Conservation (phyloP, 140 eudicot genomes). For the Anethum foeniculum region DNA sequence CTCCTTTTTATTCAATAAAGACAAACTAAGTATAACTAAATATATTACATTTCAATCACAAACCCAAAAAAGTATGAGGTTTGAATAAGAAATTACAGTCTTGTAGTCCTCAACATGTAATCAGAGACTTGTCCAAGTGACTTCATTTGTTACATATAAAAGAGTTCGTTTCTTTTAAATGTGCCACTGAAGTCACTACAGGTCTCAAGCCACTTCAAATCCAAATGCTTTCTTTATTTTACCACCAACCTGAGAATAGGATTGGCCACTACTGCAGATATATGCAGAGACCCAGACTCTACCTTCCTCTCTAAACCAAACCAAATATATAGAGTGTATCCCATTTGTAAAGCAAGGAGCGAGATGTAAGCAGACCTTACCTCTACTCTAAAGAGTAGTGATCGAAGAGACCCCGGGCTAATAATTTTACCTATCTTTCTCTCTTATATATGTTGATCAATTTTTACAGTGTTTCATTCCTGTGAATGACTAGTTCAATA, state of each 20-base stretch:
- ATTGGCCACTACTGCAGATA: neutral
- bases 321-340: neutral
- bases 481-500: neutral
- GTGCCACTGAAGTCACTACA: neutral
- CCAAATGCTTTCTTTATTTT: neutral
- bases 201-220: neutral
- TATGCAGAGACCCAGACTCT: neutral
- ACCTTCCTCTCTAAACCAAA: neutral
- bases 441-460: neutral
- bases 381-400: neutral
- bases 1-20: neutral
- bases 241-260: neutral
- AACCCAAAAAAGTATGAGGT: neutral
- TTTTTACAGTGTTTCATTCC: neutral
- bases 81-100: neutral
- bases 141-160: neutral
- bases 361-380: neutral
- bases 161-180: neutral
- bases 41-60: neutral
- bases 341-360: neutral
- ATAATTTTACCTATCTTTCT: neutral
- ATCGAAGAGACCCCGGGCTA: neutral
- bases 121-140: neutral
- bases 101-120: neutral
- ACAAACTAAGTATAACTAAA: neutral